Percentiles rank a stretch among this genome's conserved stretches.
Conservation (phyloP, 192 early-diverging fungal genomes). For the Allomyces arbusculus region DNA sequence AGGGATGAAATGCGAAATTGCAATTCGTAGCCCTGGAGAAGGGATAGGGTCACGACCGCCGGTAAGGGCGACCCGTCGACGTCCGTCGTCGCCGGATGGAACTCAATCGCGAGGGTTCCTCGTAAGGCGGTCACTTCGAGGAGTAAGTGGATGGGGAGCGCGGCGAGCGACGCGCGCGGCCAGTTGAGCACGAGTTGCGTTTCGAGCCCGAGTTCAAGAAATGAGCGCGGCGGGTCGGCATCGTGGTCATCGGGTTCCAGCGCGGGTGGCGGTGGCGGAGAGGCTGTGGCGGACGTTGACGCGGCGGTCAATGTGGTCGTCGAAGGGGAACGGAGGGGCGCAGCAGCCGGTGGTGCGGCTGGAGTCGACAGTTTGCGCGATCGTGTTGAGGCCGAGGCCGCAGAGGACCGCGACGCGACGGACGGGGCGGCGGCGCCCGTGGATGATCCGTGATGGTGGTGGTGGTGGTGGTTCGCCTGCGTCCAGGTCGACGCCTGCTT, state of each 20-base stretch:
- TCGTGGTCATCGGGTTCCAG: background rate
- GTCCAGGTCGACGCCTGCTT: background rate
- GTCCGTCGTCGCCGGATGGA: background rate
- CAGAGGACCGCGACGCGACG: background rate
- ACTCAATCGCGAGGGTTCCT: background rate
- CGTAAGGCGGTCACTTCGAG: background rate
- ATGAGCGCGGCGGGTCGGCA: background rate
- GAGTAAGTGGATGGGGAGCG: background rate
- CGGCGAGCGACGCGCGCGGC: background rate
- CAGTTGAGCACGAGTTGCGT: background rate
- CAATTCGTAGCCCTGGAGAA: background rate
- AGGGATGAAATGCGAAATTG: background rate
- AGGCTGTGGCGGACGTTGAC: background rate
- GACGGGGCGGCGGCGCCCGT: background rate
- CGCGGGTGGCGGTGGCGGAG: background rate
- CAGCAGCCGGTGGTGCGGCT: background rate
- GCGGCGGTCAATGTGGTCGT: background rate
- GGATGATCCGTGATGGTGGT: background rate
- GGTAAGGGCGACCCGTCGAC: background rate
- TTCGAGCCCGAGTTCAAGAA: background rate
- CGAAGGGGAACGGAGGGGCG: background rate
- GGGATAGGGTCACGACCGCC: background rate
- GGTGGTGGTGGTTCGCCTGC: background rate
- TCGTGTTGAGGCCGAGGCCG: background rate
- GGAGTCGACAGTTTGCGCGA: background rate